These are phyloP conservation scores for Mrakia blollopis DNA, from an alignment of 768 basidiomycete species.

Conservation along the genomic window DNA sequence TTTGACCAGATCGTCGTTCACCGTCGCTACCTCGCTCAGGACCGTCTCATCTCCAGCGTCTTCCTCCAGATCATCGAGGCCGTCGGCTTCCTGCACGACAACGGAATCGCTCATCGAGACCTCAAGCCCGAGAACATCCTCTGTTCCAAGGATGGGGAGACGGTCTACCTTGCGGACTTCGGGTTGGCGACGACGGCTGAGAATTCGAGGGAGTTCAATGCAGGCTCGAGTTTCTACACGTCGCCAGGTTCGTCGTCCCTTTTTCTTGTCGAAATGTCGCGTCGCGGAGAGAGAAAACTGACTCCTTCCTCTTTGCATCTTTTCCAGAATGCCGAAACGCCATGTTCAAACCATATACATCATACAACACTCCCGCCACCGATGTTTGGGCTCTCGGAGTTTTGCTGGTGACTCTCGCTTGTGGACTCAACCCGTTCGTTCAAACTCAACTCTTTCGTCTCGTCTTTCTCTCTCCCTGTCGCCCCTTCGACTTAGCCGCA, in stretches of 20 bases:
- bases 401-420: conserved; percentile 82
- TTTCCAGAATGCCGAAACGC: background rate
- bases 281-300: conserved; percentile 63
- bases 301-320: conserved; percentile 70
- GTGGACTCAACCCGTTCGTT: conserved; percentile 59
- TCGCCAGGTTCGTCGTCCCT: conserved; percentile 50
- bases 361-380: conserved; percentile 84
- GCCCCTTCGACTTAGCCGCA: too few species aligned
- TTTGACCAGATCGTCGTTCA: conserved; percentile 72
- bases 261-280: conserved; percentile 53
- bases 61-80: conserved; percentile 6
- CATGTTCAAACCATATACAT: conserved; percentile 60
- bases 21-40: conserved; percentile 42
- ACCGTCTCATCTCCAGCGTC: background rate
- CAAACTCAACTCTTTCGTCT: conserved; percentile 28
- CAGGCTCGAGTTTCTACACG: background rate
- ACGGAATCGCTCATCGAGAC: conserved; percentile 93
- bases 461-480: too few species aligned
- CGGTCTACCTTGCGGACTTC: conserved; percentile 87
- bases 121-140: conserved; percentile 95
- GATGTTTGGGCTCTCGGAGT: conserved; percentile 96
- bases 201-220: conserved; percentile 74
- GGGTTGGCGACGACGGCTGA: conserved; percentile 85
- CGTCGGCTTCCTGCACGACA: conserved; percentile 57
- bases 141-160: conserved; percentile 65